Evolutionary conservation across 495 filamentous ascomycete species (phyloP).

Genomic region (Penicillium macrosclerotiorum): DNA sequence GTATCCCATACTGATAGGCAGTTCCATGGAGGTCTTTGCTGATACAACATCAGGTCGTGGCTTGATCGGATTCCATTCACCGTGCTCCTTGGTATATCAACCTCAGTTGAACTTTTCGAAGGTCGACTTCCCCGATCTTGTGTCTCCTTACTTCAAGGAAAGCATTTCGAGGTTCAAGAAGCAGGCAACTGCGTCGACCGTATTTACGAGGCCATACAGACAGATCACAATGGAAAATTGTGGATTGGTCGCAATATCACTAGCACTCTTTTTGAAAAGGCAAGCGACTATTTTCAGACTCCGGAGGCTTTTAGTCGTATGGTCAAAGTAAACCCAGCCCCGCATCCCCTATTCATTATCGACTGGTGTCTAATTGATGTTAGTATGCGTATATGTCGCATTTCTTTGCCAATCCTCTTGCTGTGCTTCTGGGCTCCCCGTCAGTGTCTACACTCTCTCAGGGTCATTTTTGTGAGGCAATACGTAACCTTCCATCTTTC

Average conservation of each 20-base stretch:
- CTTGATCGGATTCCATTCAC: constrained; percentile 85
- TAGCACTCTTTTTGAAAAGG: constrained; percentile 66
- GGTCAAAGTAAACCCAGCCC: constrained; percentile 62
- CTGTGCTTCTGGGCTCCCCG: constrained; percentile 54
- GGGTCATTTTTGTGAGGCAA: constrained; percentile 65
- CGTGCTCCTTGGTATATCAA: constrained; percentile 83
- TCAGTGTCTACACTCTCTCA: constrained; percentile 30
- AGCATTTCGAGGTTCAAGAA: constrained; percentile 81
- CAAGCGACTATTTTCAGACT: constrained; percentile 82
- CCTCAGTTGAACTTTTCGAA: constrained; percentile 86
- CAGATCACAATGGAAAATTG: constrained; percentile 50
- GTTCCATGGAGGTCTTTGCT: constrained; percentile 7
- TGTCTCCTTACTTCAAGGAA: constrained; percentile 67
- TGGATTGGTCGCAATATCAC: constrained; percentile 68
- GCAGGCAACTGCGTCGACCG: constrained; percentile 72
- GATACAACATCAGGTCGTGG: constrained; percentile 65
- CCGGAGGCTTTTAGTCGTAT: constrained; percentile 76
- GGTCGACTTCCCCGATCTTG: constrained; percentile 75
- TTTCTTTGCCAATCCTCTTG: constrained; percentile 90
- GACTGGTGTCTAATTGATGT: constrained; percentile 8
- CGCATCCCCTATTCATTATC: not conserved
- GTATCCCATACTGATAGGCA: constrained; percentile 8
- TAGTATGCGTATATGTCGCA: constrained; percentile 95
- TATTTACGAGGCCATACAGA: constrained; percentile 70
- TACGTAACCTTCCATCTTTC: constrained; percentile 81